Evolutionary conservation across 108 stramenopile species (phyloP).

Genomic region (Mayamaea pseudoterrestris): DNA sequence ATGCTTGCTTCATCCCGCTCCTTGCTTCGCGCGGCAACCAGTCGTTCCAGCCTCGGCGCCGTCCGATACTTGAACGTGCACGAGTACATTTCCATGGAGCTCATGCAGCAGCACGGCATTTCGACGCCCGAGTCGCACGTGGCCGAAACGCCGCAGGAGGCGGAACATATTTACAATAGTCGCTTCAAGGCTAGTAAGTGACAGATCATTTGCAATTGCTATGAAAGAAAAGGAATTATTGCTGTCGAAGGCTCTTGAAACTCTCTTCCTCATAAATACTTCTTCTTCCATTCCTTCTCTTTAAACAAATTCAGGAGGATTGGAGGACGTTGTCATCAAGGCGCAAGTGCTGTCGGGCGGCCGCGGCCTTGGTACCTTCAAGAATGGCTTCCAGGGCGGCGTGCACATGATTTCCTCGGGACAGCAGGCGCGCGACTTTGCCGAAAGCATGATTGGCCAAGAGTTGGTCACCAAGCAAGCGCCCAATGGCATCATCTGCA

Average conservation of each 20-base stretch:
- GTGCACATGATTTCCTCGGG: slow-evolving; percentile 49
- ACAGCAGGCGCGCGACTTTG: slow-evolving; percentile 25
- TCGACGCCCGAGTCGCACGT: slow-evolving; percentile 42
- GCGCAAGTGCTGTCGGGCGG: slow-evolving; percentile 63
- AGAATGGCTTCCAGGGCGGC: slow-evolving; percentile 60
- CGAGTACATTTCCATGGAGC: slow-evolving; percentile 67
- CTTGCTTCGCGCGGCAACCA: background rate
- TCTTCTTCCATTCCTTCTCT: background rate
- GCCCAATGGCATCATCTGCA: slow-evolving; percentile 64
- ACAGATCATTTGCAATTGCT: background rate
- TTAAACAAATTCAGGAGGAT: slow-evolving; percentile 13
- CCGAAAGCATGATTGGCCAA: slow-evolving; percentile 44
- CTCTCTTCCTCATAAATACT: background rate
- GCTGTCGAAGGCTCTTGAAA: background rate
- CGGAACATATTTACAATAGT: slow-evolving; percentile 44
- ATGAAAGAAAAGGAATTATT: background rate
- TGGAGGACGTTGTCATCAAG: slow-evolving; percentile 50
- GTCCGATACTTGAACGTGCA: slow-evolving; percentile 61
- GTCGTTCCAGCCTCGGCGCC: background rate
- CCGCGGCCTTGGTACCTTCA: slow-evolving; percentile 49
- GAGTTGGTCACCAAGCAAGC: slow-evolving; percentile 71
- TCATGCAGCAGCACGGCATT: slow-evolving; percentile 60
- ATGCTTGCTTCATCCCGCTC: background rate
- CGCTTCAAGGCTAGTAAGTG: slow-evolving; percentile 47
- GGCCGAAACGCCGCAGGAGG: slow-evolving; percentile 62